Percentiles rank a stretch among this genome's conserved stretches.
These are phyloP conservation scores for Candolleomyces aberdarensis DNA, from an alignment of 768 basidiomycete genomes.

Conservation along the genomic window DNA sequence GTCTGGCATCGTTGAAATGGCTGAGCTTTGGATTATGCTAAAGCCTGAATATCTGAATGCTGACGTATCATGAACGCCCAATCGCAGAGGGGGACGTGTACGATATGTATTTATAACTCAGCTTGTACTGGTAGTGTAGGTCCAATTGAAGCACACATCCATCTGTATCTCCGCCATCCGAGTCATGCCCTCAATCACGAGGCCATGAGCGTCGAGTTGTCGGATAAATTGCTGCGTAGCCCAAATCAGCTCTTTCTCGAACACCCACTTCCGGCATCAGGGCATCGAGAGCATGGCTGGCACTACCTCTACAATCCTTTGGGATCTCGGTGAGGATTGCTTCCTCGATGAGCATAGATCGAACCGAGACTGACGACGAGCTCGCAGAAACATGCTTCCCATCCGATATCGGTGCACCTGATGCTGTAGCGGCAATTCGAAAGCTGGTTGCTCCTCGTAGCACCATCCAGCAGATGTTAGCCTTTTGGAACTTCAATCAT, in stretches of 20 bases:
- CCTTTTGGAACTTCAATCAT: constrained; percentile 7
- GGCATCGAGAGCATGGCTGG: not conserved
- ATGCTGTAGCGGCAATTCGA: constrained; percentile 7
- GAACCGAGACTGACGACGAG: not conserved
- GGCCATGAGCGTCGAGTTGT: constrained; percentile 2
- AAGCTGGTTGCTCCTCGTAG: constrained; percentile 4
- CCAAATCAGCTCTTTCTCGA: not conserved
- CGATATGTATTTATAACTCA: not conserved
- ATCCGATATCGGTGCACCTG: not conserved
- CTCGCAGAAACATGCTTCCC: constrained; percentile 7
- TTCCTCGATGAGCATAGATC: not conserved
- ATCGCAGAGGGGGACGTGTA: not conserved
- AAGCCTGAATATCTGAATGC: constrained; percentile 22
- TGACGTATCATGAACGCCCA: not conserved
- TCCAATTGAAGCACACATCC: too few species aligned
- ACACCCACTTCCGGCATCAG: not conserved
- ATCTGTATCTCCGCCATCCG: too few species aligned
- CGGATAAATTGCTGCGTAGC: too few species aligned
- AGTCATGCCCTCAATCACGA: not conserved
- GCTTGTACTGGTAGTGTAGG: not conserved
- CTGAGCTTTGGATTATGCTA: constrained; percentile 37
- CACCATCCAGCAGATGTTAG: constrained; percentile 7
- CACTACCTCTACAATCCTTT: constrained; percentile 4
- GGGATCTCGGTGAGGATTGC: constrained; percentile 11
- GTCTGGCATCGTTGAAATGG: constrained; percentile 33